Percentiles rank a stretch among this genome's conserved stretches.
Conservation (phyloP, 495 filamentous ascomycete species). For the Podospora pseudopauciseta region DNA sequence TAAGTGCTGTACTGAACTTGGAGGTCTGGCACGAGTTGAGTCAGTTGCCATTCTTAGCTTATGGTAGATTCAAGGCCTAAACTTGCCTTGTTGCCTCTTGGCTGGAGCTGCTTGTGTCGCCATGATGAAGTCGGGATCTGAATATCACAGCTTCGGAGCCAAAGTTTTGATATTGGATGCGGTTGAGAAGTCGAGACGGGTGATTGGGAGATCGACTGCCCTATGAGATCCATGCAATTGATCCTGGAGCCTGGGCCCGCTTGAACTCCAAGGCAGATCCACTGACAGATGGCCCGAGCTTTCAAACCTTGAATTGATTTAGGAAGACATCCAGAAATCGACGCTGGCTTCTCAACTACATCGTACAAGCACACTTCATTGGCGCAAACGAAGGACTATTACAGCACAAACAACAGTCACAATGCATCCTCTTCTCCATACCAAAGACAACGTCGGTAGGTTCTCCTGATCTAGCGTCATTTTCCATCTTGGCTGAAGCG, state of each 20-base stretch:
- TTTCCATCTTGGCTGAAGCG: constrained; percentile 4
- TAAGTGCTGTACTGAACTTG: constrained; percentile 91
- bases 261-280: not conserved
- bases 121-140: constrained; percentile 28
- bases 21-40: constrained; percentile 61
- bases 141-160: not conserved
- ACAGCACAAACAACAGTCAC: constrained; percentile 28
- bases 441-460: constrained; percentile 80
- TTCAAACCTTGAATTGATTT: not conserved
- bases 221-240: not conserved
- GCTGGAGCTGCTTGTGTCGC: constrained; percentile 43
- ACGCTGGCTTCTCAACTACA: not conserved
- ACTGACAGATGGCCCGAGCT: constrained; percentile 14
- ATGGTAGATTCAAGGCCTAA: not conserved
- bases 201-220: constrained; percentile 1
- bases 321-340: not conserved
- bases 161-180: not conserved
- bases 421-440: constrained; percentile 98
- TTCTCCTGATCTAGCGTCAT: not conserved
- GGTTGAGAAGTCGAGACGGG: constrained; percentile 4
- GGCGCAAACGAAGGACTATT: not conserved
- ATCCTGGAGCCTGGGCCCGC: constrained; percentile 1
- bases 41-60: constrained; percentile 17
- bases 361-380: not conserved
- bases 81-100: constrained; percentile 82